These are phyloP conservation scores for Stentor roeselii DNA, from an alignment of 73 alveolate species.

Conservation along the genomic window DNA sequence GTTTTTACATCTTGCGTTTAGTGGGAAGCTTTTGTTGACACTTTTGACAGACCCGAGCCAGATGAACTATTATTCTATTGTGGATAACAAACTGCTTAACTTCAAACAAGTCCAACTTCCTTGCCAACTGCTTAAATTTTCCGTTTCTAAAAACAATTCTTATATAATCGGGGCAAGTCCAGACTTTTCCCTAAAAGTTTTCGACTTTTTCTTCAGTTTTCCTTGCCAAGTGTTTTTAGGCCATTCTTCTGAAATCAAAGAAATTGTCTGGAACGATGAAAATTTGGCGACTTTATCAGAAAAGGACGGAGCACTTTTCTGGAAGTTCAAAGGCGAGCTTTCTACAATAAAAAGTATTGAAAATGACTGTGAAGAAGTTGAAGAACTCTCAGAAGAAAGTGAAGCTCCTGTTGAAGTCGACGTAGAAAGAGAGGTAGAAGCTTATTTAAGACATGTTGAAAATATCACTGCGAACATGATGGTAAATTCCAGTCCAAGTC, in stretches of 20 bases:
- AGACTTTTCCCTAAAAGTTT: slow-evolving; percentile 59
- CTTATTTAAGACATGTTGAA: slow-evolving; percentile 13
- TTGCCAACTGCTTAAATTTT: slow-evolving; percentile 44
- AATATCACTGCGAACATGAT: neutral
- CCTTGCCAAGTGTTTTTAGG: slow-evolving; percentile 52
- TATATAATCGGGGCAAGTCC: slow-evolving; percentile 45
- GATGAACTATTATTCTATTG: slow-evolving; percentile 45
- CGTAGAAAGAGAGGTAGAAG: slow-evolving; percentile 15
- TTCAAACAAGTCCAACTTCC: slow-evolving; percentile 52
- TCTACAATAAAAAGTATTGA: too few species aligned
- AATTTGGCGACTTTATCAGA: neutral
- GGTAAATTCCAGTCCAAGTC: neutral
- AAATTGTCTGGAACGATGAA: neutral
- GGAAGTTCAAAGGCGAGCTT: neutral
- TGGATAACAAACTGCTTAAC: slow-evolving; percentile 28
- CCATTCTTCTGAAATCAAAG: slow-evolving; percentile 26
- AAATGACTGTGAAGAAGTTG: neutral
- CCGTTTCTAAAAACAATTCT: slow-evolving; percentile 42
- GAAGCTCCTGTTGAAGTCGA: neutral
- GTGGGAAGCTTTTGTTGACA: slow-evolving; percentile 49
- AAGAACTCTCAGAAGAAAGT: slow-evolving; percentile 13
- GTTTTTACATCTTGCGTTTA: slow-evolving; percentile 44
- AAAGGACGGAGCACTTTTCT: slow-evolving; percentile 22
- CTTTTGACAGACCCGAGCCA: slow-evolving; percentile 47
- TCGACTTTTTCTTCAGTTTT: slow-evolving; percentile 63